phyloP scores from a whole-genome alignment of 2,329 filamentous ascomycete species.

The Cryoendolithus antarcticus region DNA sequence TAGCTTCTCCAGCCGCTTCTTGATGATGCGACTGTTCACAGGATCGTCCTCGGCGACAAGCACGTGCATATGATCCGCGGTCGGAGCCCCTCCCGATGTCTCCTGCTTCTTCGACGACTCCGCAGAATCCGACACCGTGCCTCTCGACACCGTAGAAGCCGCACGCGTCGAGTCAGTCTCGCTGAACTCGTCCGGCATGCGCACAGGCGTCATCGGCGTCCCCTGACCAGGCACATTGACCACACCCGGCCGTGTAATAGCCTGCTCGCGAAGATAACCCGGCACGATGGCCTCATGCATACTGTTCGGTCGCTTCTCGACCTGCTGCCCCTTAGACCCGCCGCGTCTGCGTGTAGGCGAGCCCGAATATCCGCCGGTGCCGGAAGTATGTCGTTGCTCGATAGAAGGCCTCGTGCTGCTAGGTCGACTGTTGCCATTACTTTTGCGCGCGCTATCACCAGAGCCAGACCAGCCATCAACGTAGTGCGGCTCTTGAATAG shows the following conservation, averaged over 20 bases:
- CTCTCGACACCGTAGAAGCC: background rate
- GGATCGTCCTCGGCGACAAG: constrained; percentile 82
- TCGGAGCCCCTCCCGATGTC: constrained; percentile 6
- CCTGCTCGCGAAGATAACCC: constrained; percentile 27
- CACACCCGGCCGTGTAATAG: constrained; percentile 30
- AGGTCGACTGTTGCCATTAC: background rate
- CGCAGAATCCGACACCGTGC: background rate
- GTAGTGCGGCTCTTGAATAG: constrained; percentile 48
- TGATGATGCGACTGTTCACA: constrained; percentile 70
- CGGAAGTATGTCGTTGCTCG: constrained; percentile 17
- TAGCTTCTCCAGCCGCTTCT: constrained; percentile 64
- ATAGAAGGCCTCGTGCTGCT: constrained; percentile 11
- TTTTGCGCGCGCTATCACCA: background rate
- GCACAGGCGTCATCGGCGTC: constrained; percentile 32
- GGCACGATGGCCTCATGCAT: constrained; percentile 9
- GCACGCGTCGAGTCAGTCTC: background rate
- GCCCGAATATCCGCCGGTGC: background rate
- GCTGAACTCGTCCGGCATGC: constrained; percentile 32
- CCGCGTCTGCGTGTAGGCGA: background rate
- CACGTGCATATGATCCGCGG: constrained; percentile 44
- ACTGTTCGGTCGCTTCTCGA: constrained; percentile 11
- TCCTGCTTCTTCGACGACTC: too few species aligned
- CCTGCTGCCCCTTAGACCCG: constrained; percentile 5
- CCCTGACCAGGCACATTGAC: constrained; percentile 28
- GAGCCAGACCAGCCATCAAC: constrained; percentile 16